Evolutionary conservation across 495 filamentous ascomycete genomes (phyloP).

Genomic region (Penicillium cinerascens): DNA sequence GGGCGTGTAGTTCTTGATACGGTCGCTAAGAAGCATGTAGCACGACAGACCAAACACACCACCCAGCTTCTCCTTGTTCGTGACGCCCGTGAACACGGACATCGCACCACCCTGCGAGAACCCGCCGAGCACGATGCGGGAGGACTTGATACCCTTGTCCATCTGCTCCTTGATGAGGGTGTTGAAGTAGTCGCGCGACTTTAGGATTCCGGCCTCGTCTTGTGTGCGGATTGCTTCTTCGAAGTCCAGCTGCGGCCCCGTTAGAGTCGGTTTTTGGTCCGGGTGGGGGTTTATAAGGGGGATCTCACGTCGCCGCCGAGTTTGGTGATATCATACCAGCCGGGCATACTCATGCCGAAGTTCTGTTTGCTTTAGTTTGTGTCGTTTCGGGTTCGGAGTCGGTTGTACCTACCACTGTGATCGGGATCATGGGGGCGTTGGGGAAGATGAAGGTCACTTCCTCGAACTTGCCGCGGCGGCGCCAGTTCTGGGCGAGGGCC

Average conservation of each 20-base stretch:
- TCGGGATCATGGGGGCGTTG: constrained; percentile 85
- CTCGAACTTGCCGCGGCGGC: constrained; percentile 74
- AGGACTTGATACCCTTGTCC: constrained; percentile 73
- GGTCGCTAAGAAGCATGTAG: constrained; percentile 73
- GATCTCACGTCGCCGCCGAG: constrained; percentile 39
- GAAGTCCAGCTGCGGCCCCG: constrained; percentile 33
- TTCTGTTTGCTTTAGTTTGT: constrained; percentile 48
- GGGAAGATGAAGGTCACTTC: constrained; percentile 93
- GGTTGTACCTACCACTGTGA: constrained; percentile 76
- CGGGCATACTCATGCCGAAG: constrained; percentile 78
- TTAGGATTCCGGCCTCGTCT: constrained; percentile 78
- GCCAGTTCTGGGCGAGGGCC: constrained; percentile 83
- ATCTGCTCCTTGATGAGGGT: constrained; percentile 77
- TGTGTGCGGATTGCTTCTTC: constrained; percentile 53
- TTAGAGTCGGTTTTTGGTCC: neutral
- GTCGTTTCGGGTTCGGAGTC: neutral
- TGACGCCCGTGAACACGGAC: constrained; percentile 64
- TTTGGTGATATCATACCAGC: constrained; percentile 88
- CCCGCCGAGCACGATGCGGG: constrained; percentile 78
- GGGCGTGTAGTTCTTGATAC: constrained; percentile 62
- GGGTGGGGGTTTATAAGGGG: neutral
- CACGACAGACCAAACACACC: constrained; percentile 84
- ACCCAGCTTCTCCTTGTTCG: constrained; percentile 68
- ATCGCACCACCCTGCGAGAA: constrained; percentile 64
- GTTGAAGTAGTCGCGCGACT: constrained; percentile 72